These are phyloP conservation scores for Citrullus colocynthis DNA, from an alignment of 306 rosid species.

Conservation along the genomic window DNA sequence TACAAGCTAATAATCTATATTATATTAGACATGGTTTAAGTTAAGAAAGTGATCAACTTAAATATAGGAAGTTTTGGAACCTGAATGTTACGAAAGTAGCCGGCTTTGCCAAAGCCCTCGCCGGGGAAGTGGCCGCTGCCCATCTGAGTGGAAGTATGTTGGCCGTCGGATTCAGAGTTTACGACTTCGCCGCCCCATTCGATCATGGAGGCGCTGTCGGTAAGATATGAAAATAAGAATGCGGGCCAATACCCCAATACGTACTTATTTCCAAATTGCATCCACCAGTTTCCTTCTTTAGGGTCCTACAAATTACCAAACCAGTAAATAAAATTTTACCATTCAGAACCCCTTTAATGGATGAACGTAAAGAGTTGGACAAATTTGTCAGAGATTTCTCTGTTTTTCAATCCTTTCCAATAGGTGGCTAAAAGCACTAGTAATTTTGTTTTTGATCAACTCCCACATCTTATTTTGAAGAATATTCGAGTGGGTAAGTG, in stretches of 20 bases:
- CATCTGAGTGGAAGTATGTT: slow-evolving; percentile 90
- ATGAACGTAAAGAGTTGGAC: neutral
- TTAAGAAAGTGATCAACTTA: no score
- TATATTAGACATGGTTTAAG: no score
- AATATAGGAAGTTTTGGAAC: neutral
- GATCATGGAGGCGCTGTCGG: slow-evolving; percentile 83
- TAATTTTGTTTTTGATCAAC: neutral
- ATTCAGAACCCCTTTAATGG: neutral
- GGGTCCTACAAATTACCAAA: slow-evolving; percentile 48
- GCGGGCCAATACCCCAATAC: slow-evolving; percentile 96
- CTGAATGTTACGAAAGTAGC: slow-evolving; percentile 78
- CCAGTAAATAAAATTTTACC: neutral
- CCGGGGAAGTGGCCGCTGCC: slow-evolving; percentile 89
- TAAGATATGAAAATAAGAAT: slow-evolving; percentile 76
- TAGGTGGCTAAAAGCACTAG: neutral
- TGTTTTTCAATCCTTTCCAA: neutral
- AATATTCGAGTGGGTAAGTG: neutral
- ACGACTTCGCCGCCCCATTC: slow-evolving; percentile 99
- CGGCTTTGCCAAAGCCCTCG: slow-evolving; percentile 76
- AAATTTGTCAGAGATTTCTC: slow-evolving; percentile 4
- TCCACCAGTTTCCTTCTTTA: slow-evolving; percentile 98
- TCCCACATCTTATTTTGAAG: neutral
- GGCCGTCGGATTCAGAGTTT: slow-evolving; percentile 60
- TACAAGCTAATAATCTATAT: no score
- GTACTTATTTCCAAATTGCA: slow-evolving; percentile 75